A percentile compares a stretch with the other conserved stretches of the same genome.
These are phyloP conservation scores for Cytidiella melzeri DNA, from an alignment of 768 basidiomycete species.

Conservation along the genomic window DNA sequence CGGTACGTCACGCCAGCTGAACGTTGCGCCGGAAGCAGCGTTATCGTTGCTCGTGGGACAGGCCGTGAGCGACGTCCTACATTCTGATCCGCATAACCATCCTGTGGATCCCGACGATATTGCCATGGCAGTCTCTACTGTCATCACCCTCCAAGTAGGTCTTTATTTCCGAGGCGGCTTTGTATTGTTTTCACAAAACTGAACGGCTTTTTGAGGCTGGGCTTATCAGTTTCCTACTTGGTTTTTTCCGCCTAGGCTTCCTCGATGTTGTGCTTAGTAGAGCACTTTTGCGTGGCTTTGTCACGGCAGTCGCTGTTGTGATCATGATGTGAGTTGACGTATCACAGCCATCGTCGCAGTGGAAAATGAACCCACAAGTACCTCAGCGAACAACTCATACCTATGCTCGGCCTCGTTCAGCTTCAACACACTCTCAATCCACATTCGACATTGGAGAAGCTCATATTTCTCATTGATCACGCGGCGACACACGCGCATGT, in stretches of 20 bases:
- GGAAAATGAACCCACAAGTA: slow-evolving; percentile 1
- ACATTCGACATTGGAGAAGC: slow-evolving; percentile 68
- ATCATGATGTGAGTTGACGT: slow-evolving; percentile 63
- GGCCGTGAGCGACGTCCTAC: slow-evolving; percentile 64
- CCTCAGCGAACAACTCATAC: slow-evolving; percentile 72
- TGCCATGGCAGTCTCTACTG: slow-evolving; percentile 66
- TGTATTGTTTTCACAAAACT: not conserved
- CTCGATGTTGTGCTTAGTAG: slow-evolving; percentile 91
- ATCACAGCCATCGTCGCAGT: not conserved
- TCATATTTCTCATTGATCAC: slow-evolving; percentile 65
- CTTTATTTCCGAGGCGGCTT: not conserved
- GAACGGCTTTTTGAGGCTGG: slow-evolving; percentile 62
- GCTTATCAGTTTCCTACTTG: slow-evolving; percentile 77
- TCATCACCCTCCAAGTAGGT: slow-evolving; percentile 77
- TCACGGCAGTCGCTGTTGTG: slow-evolving; percentile 78
- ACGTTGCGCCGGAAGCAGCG: slow-evolving; percentile 86
- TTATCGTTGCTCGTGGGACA: slow-evolving; percentile 85
- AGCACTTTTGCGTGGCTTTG: slow-evolving; percentile 81
- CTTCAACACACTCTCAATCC: slow-evolving; percentile 52
- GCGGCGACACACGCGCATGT: slow-evolving; percentile 50
- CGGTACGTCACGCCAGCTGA: slow-evolving; percentile 77
- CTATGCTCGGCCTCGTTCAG: slow-evolving; percentile 76
- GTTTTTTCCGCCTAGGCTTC: slow-evolving; percentile 85
- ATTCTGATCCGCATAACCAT: slow-evolving; percentile 22
- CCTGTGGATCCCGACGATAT: slow-evolving; percentile 42